These are phyloP conservation scores for Hepatocystis sp. DNA, from an alignment of 169 alveolate species.

Conservation along the genomic window DNA sequence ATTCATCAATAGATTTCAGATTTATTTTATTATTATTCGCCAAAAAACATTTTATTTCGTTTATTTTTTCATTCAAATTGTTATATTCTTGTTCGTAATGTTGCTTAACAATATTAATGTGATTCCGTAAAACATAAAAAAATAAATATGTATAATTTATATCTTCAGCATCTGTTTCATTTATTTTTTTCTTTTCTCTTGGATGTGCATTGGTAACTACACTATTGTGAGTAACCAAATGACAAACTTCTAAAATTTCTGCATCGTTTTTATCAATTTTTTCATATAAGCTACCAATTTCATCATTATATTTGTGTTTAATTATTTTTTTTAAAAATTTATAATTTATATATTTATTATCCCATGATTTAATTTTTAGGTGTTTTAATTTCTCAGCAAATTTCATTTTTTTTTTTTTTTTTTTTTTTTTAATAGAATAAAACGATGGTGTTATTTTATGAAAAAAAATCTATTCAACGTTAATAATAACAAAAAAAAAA, in stretches of 20 bases:
- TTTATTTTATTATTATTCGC: constrained; percentile 78
- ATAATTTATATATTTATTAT: constrained; percentile 72
- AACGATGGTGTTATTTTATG: too few relatives aligned
- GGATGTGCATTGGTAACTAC: background rate
- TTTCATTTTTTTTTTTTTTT: too few relatives aligned
- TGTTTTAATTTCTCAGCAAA: constrained; percentile 76
- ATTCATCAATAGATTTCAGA: constrained; percentile 71
- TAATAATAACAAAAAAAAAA: too few relatives aligned
- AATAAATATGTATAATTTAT: constrained; percentile 77
- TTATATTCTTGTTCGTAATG: constrained; percentile 80
- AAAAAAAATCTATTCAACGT: too few relatives aligned
- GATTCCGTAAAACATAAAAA: constrained; percentile 75
- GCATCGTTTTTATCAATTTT: constrained; percentile 23
- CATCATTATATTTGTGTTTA: constrained; percentile 39
- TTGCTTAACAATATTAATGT: constrained; percentile 78
- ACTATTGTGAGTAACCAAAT: constrained; percentile 25
- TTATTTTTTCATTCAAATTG: constrained; percentile 71
- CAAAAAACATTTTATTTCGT: constrained; percentile 75
- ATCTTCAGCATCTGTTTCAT: constrained; percentile 40
- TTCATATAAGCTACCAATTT: constrained; percentile 27
- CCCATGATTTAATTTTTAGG: constrained; percentile 77
- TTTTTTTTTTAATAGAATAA: too few relatives aligned
- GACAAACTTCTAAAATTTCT: constrained; percentile 45
- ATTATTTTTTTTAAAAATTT: constrained; percentile 31
- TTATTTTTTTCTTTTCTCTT: constrained; percentile 29